Evolutionary conservation across 257 asterid genomes (phyloP).

Genomic region (Przewalskia tangutica): DNA sequence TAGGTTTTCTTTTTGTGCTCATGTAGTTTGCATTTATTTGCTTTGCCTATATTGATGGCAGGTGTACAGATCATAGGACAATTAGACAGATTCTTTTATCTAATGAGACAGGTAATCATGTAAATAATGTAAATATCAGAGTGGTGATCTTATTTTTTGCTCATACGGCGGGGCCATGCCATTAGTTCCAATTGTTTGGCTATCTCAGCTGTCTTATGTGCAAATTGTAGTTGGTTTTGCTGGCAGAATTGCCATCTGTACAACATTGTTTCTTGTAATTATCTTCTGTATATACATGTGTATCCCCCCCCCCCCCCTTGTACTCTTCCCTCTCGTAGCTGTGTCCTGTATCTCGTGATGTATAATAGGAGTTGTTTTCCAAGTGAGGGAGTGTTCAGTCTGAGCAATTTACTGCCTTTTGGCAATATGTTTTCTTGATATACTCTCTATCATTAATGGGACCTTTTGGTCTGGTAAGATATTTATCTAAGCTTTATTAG

Average conservation of each 20-base stretch:
- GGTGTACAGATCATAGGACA: conserved; percentile 40
- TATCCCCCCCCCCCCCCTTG: neutral
- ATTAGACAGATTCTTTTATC: conserved; percentile 10
- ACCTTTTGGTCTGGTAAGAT: too few relatives aligned
- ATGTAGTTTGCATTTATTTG: neutral
- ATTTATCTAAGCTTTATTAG: too few relatives aligned
- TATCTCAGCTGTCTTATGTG: neutral
- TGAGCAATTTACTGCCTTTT: neutral
- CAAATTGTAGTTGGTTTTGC: neutral
- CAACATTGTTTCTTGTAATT: neutral
- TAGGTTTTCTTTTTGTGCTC: neutral
- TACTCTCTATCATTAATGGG: neutral
- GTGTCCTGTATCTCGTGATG: neutral
- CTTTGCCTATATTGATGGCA: conserved; percentile 19
- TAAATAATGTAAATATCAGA: conserved; percentile 28
- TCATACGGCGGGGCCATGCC: neutral
- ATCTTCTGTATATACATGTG: neutral
- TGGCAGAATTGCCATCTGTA: neutral
- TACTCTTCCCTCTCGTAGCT: neutral
- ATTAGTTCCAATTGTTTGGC: neutral
- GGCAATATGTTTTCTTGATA: neutral
- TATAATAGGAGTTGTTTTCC: neutral
- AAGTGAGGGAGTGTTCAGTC: neutral
- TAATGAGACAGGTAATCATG: conserved; percentile 23
- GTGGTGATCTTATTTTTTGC: conserved; percentile 1